phyloP scores from a whole-genome alignment of 192 early-diverging fungal species.

The Entomortierella chlamydospora region DNA sequence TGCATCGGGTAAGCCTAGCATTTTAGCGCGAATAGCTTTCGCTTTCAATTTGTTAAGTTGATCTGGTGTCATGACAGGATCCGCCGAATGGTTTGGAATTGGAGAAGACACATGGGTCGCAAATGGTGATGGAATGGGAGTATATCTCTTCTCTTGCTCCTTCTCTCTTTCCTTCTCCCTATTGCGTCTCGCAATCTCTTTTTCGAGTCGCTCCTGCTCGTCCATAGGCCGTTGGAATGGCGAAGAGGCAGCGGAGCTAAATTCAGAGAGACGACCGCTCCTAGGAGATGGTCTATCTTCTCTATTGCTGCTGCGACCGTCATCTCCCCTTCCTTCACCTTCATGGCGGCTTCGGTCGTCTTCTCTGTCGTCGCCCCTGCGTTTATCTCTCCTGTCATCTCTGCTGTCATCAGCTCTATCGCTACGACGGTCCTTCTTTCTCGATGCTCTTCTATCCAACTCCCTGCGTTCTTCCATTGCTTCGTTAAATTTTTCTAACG shows the following conservation, averaged over 20 bases:
- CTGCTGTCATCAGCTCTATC: conserved; percentile 17
- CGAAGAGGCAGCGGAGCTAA: conserved; percentile 48
- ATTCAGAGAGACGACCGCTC: conserved; percentile 36
- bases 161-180: conserved; percentile 40
- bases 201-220: conserved; percentile 37
- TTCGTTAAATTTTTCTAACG: conserved; percentile 72
- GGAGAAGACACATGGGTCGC: conserved; percentile 51
- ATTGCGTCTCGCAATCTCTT: conserved; percentile 32
- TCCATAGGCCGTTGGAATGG: conserved; percentile 54
- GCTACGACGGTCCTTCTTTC: conserved; percentile 16
- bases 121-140: conserved; percentile 49
- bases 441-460: conserved; percentile 59
- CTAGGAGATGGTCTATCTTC: conserved; percentile 28
- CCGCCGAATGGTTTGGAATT: conserved; percentile 27
- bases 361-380: neutral
- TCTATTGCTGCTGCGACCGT: conserved; percentile 11
- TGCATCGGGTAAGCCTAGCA: conserved; percentile 73
- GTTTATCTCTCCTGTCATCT: conserved; percentile 14
- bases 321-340: conserved; percentile 10
- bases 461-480: conserved; percentile 73
- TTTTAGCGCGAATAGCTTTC: conserved; percentile 81
- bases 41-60: conserved; percentile 91
- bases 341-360: conserved; percentile 9
- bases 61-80: conserved; percentile 48
- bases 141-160: conserved; percentile 35